phyloP scores from a whole-genome alignment of 306 rosid species.

The Inga oerstediana region DNA sequence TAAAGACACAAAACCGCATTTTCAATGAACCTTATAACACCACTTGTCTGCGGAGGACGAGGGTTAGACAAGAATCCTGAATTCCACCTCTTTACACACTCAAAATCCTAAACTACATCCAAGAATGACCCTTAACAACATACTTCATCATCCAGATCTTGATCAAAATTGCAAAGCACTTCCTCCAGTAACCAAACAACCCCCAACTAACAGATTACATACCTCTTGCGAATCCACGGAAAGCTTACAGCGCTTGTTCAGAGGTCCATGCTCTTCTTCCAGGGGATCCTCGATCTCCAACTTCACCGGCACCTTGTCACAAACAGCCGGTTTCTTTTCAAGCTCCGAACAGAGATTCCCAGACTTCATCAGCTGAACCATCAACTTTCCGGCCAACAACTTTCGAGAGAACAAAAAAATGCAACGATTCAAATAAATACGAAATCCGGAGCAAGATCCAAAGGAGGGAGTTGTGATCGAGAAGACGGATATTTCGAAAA shows the following conservation, averaged over 20 bases:
- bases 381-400: constrained; percentile 18
- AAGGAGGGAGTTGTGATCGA: background rate
- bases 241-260: constrained; percentile 59
- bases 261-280: constrained; percentile 67
- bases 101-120: background rate
- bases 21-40: background rate
- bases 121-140: background rate
- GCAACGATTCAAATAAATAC: background rate
- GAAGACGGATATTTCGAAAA: constrained; percentile 48
- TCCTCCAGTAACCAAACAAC: constrained; percentile 1
- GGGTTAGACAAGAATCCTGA: background rate
- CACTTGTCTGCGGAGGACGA: background rate
- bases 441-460: background rate
- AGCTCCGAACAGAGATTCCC: constrained; percentile 25
- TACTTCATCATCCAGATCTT: background rate
- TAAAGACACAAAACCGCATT: background rate
- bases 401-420: background rate
- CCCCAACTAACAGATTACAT: background rate
- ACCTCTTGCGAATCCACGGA: constrained; percentile 52
- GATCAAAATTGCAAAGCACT: background rate
- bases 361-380: constrained; percentile 81
- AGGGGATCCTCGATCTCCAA: constrained; percentile 71
- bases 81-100: background rate
- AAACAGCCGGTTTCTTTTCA: constrained; percentile 40
- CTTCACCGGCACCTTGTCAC: constrained; percentile 58